phyloP scores from a whole-genome alignment of 2,329 filamentous ascomycete genomes.

The Colletotrichum sansevieriae region DNA sequence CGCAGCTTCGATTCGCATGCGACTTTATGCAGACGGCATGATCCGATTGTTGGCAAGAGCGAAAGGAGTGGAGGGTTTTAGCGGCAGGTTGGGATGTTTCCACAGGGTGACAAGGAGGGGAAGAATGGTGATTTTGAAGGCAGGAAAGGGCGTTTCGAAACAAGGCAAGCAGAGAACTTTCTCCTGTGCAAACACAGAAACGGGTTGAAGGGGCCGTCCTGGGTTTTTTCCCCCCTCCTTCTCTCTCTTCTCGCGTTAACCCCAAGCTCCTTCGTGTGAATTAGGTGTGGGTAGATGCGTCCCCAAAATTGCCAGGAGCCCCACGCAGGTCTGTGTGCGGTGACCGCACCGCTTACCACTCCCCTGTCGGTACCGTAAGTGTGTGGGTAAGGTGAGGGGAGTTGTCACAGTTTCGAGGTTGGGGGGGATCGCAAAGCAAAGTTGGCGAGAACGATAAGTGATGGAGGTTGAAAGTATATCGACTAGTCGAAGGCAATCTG shows the following conservation, averaged over 20 bases:
- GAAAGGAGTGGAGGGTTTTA: too few relatives aligned
- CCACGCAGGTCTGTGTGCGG: too few relatives aligned
- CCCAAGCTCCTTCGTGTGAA: background rate
- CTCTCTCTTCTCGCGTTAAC: background rate
- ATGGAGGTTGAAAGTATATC: background rate
- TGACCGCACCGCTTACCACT: background rate
- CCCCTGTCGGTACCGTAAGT: background rate
- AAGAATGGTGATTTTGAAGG: too few relatives aligned
- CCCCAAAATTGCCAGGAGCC: background rate
- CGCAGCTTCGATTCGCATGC: slow-evolving; percentile 7
- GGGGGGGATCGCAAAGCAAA: background rate
- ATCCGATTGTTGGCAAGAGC: too few relatives aligned
- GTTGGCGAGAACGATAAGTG: too few relatives aligned
- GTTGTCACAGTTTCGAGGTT: background rate
- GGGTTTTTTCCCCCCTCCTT: too few relatives aligned
- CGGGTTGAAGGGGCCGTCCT: background rate
- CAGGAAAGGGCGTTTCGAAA: too few relatives aligned
- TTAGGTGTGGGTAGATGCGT: background rate
- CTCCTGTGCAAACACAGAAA: too few relatives aligned
- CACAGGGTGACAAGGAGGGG: too few relatives aligned
- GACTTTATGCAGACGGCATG: background rate
- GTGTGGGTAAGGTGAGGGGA: slow-evolving; percentile 1
- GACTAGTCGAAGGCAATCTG: background rate
- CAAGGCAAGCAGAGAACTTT: too few relatives aligned
- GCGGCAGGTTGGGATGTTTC: too few relatives aligned